Base-by-base conservation (phyloP, 352 stramenopile genomes). In the Pythium grandisporangium region DNA sequence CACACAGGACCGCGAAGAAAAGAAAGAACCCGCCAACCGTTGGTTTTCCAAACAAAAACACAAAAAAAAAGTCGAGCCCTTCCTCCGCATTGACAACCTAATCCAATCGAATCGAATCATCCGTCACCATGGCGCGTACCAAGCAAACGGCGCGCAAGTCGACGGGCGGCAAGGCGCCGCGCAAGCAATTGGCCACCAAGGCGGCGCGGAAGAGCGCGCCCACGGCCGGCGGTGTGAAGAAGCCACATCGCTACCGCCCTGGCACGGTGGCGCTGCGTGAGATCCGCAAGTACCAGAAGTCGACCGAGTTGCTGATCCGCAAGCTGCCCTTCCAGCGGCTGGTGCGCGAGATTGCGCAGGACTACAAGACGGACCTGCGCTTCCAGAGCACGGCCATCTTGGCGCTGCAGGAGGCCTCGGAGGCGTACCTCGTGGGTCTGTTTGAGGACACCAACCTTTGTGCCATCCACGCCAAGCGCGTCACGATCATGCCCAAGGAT, bases 131-230 rank as follows among this genome's bases (percentile, higher is more conserved):
- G 87, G 92, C 93, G 42, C 86, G 93, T 76, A 98, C 93, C 58
- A 98, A 98, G 73, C 91, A 98, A 66, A 98, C 91, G 30, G 91
- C 93, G n/a, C 85, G 93, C 63, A 98, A 98, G 68, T 97, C 86
- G 39, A 84, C 91, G 33, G 90, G 90, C 40, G 90, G 90, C 61
- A 97, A 97, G 73, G 90, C 89, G 11, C 90, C 90, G 19, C 80
- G 90, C 48, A 97, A 97, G 80, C 89, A 97, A 66, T 62, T 97
- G 16, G 90, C 90, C 50, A 85, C 71, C 50, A 97, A 97, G 75
- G 83, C 88, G 37, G 81, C 87, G 19, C 84, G 90, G 44, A 97
- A 97, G 73, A 90, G 66, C 23, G 87, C 87, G 37, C 88, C 89
- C 30, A 84, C 85, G n/a, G 85, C 89, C 34, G 90, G 91, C 41